Evolutionary conservation across 2,329 filamentous ascomycete species (phyloP), one percentile per base, ranked within the genome.

Genomic region (Penicillium sp.): DNA sequence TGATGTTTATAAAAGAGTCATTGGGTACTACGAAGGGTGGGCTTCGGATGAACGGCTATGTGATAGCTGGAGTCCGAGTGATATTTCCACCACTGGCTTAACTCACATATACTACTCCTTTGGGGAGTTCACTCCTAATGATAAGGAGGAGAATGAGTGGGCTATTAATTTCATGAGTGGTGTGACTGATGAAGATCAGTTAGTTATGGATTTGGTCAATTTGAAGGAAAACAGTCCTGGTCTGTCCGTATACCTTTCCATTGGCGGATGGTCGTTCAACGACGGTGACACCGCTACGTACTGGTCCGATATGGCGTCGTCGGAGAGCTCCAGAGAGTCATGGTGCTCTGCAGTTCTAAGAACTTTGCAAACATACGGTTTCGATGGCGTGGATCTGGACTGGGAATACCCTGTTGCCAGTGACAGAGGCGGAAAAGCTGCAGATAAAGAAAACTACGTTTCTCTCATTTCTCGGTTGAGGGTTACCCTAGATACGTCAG

Each of bases 311-410:
- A 42, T 42, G 38, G 38, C 38, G 6, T 42, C 38, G 11, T 38
- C 33, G 3, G 33, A 38, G 33, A 38, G 33, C 33, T 38, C 33
- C 8, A 38, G 33, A 38, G 33, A 38, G 33, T 5, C 33, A 38
- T 38, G 33, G 33, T 38, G 33, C 11, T 11, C 30, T 23, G 30
- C 28, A 9, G 20, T 64, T 33, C 46, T 65, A 46, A 52, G 52
- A 3, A 51, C 30, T 3, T 49, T 65, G 48, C 47, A 54, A 4
- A 43, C 49, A 5, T 65, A 63, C 28, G 61, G 62, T 3, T 64
- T 64, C 57, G 59, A 63, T 55, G 62, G 62, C 8, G 35, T 52
- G 9, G 49, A 52, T 11, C 20, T 52, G 1, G 49, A 52, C 20
- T 52, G 33, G 49, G 49, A 52, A 43, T 52, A 52, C 16, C 51